phyloP scores from a whole-genome alignment of 2,329 filamentous ascomycete species.

The Diplodia corticola region DNA sequence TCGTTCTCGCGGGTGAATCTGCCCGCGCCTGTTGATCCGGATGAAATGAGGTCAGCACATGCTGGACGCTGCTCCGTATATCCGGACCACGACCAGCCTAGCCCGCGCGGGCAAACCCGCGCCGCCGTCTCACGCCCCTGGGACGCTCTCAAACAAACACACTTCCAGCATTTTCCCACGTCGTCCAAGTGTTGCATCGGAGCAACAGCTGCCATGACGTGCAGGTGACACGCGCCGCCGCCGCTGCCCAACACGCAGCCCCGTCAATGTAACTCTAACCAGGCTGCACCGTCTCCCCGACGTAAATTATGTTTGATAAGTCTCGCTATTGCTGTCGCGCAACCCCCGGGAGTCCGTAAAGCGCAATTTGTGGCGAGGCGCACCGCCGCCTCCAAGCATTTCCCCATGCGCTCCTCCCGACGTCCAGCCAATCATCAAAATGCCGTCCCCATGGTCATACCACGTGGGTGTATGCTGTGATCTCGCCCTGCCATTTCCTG shows the following conservation, averaged over 20 bases:
- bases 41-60: slow-evolving; percentile 5
- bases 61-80: slow-evolving; percentile 7
- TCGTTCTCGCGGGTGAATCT: neutral
- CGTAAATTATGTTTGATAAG: neutral
- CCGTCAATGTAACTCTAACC: slow-evolving; percentile 13
- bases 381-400: neutral
- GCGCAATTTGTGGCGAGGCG: neutral
- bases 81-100: slow-evolving; percentile 1
- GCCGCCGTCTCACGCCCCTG: neutral
- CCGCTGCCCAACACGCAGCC: neutral
- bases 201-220: slow-evolving; percentile 4
- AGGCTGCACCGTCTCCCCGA: neutral
- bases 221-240: slow-evolving; percentile 1
- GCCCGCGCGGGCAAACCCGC: slow-evolving; percentile 10
- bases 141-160: slow-evolving; percentile 9
- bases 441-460: neutral
- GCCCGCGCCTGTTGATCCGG: neutral
- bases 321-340: neutral
- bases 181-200: slow-evolving; percentile 11
- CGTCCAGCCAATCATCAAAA: neutral
- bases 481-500: neutral
- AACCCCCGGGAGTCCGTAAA: neutral
- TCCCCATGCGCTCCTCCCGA: neutral
- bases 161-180: slow-evolving; percentile 5
- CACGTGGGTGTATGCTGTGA: neutral